Evolutionary conservation across 2,329 filamentous ascomycete species (phyloP), one percentile per base, ranked within the genome.

Genomic region (Fusarium piperis): DNA sequence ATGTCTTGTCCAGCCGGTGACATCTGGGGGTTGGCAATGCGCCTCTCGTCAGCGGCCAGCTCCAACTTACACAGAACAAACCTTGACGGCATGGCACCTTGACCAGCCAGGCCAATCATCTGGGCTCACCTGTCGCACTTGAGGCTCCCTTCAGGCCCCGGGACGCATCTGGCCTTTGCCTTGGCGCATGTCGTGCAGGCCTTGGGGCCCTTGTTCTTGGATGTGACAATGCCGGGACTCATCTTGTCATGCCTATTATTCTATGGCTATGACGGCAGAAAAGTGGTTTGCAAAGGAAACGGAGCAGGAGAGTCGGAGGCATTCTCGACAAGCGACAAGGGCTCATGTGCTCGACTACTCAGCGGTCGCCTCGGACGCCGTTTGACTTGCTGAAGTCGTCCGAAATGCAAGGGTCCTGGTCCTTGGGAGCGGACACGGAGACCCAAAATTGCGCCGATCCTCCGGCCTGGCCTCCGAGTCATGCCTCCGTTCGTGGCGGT

Each of bases 161-260:
- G 79, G 28, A 86, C 83, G 48, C 85, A 87, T 72, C 85, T 80
- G 32, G 85, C 82, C 74, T 87, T 87, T n/a, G 85, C 85, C 71
- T 83, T 85, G 65, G 85, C 85, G 72, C 85, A 87, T 2, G 85
- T 86, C 2, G 80, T 80, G 72, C 85, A 87, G 46, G 85, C 85
- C 70, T 84, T 83, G 4, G 85, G 85, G 13, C 85, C 85, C 67
- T 83, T 85, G 71, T 78, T 79, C 51, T 75, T 74, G 15, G 72
- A 61, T 62, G 80, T 73, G 58, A 62, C 57, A 36, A 46, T 33
- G 30, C 53, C 62, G 48, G 65, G 63, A 55, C 63, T 74, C 75
- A 77, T 77, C 46, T 62, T 71, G 68, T 63, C 67, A 74, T 67
- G 26, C 44, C 44, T 48, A 57, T 52, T 68, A 63, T 65, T 46